Evolutionary conservation across 768 basidiomycete species (phyloP).

Genomic region (Rhizopogon vesiculosus): DNA sequence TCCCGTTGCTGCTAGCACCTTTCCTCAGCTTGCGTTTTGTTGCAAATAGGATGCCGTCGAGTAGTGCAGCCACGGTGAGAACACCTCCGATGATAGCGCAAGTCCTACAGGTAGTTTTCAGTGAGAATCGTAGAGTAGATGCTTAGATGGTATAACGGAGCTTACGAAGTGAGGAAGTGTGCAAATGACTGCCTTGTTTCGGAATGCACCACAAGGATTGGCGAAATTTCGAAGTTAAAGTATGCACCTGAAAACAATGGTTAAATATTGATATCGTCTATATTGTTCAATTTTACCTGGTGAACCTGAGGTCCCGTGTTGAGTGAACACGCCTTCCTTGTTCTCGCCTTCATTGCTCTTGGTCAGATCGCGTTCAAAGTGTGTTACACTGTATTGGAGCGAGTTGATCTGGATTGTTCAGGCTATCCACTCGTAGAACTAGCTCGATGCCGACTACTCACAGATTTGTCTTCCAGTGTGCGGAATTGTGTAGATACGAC

Average conservation of each 20-base stretch:
- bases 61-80: constrained; percentile 84
- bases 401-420: constrained; percentile 57
- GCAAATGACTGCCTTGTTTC: constrained; percentile 94
- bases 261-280: background rate
- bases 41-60: constrained; percentile 86
- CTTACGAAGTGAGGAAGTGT: constrained; percentile 96
- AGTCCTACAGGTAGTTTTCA: constrained; percentile 47
- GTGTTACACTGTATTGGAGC: constrained; percentile 94
- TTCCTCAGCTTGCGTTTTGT: constrained; percentile 75
- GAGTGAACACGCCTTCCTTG: constrained; percentile 61
- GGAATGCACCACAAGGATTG: constrained; percentile 88
- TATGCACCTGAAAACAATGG: constrained; percentile 53
- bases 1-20: constrained; percentile 28
- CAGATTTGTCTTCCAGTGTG: constrained; percentile 69
- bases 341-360: constrained; percentile 58
- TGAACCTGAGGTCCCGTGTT: constrained; percentile 69
- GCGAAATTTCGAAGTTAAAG: constrained; percentile 96
- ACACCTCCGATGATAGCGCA: constrained; percentile 98
- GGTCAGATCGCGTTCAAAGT: constrained; percentile 88
- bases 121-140: background rate
- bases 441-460: constrained; percentile 28
- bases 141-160: constrained; percentile 9
- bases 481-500: constrained; percentile 95
- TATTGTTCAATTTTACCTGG: constrained; percentile 39
- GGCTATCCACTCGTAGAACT: background rate